Conservation (phyloP, 495 filamentous ascomycete species). For the Penicillium nucicola region DNA sequence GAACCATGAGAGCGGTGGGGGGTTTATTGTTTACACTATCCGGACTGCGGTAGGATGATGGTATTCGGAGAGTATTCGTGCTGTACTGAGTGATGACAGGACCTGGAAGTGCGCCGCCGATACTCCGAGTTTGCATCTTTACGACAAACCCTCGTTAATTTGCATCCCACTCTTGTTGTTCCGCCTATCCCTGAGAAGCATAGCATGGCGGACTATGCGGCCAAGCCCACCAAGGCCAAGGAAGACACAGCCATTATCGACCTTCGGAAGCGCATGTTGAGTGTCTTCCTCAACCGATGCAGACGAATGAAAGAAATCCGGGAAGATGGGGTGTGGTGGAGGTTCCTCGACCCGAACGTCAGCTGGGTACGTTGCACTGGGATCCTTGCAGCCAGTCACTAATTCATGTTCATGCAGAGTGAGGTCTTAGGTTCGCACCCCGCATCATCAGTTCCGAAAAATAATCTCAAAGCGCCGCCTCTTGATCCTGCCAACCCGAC, state of each 20-base stretch:
- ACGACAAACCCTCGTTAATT: constrained; percentile 77
- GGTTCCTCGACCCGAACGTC: constrained; percentile 93
- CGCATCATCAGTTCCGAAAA: constrained; percentile 86
- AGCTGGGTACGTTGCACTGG: constrained; percentile 72
- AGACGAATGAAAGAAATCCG: constrained; percentile 87
- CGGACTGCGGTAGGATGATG: constrained; percentile 72
- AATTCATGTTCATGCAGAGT: constrained; percentile 49
- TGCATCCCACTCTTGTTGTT: constrained; percentile 92
- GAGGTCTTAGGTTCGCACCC: constrained; percentile 91
- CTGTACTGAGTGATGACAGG: constrained; percentile 48
- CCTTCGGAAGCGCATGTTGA: constrained; percentile 90
- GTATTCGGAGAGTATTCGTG: background rate
- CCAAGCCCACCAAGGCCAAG: constrained; percentile 95
- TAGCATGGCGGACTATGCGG: constrained; percentile 96
- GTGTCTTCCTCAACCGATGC: constrained; percentile 91
- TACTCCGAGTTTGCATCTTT: constrained; percentile 98
- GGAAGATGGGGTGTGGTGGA: constrained; percentile 95
- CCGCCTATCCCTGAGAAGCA: constrained; percentile 98
- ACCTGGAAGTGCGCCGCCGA: constrained; percentile 87
- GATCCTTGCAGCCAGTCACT: constrained; percentile 18
- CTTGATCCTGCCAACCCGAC: constrained; percentile 89
- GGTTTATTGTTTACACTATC: constrained; percentile 96
- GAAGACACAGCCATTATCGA: constrained; percentile 97
- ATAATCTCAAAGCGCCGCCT: constrained; percentile 87
- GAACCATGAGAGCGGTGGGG: constrained; percentile 83